A percentile compares a stretch with the other conserved stretches of the same genome.
phyloP scores from a whole-genome alignment of 1,284 basidiomycete genomes.

The Sutorius eximius region DNA sequence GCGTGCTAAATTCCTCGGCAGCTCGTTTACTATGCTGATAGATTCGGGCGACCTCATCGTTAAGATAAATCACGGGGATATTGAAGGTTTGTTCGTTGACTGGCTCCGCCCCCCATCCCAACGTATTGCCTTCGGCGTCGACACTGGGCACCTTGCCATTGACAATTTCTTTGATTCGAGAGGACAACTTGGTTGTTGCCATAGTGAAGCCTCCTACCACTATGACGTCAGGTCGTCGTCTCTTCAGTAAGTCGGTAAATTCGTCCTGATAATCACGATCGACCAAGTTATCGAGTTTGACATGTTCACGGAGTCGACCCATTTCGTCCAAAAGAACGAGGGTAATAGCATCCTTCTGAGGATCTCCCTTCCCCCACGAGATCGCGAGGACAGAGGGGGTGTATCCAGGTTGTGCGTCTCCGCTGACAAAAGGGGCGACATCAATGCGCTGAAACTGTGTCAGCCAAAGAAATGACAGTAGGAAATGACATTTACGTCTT shows the following conservation, averaged over 20 bases:
- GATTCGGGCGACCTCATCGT: slow-evolving; percentile 91
- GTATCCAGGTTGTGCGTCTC: slow-evolving; percentile 66
- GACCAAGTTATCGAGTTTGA: slow-evolving; percentile 85
- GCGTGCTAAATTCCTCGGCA: slow-evolving; percentile 79
- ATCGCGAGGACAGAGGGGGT: slow-evolving; percentile 86
- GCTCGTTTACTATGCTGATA: slow-evolving; percentile 92
- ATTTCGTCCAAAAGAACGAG: slow-evolving; percentile 86
- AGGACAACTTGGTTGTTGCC: slow-evolving; percentile 73
- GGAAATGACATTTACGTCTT: slow-evolving; percentile 54
- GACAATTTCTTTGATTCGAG: slow-evolving; percentile 60
- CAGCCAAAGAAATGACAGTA: slow-evolving; percentile 13
- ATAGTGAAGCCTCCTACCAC: slow-evolving; percentile 89
- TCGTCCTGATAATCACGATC: slow-evolving; percentile 68
- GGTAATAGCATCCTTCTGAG: slow-evolving; percentile 85
- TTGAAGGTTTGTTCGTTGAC: slow-evolving; percentile 47
- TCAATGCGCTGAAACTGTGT: slow-evolving; percentile 57
- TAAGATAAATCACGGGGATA: slow-evolving; percentile 81
- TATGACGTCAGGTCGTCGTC: slow-evolving; percentile 85
- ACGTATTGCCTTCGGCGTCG: slow-evolving; percentile 28
- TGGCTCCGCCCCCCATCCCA: slow-evolving; percentile 36
- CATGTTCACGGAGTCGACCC: slow-evolving; percentile 86
- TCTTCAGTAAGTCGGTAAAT: slow-evolving; percentile 80
- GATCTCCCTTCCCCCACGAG: slow-evolving; percentile 95
- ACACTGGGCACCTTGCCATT: slow-evolving; percentile 24
- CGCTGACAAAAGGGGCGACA: slow-evolving; percentile 70